Evolutionary conservation across 2,329 filamentous ascomycete species (phyloP).

Genomic region (Clonostachys rhizophaga): DNA sequence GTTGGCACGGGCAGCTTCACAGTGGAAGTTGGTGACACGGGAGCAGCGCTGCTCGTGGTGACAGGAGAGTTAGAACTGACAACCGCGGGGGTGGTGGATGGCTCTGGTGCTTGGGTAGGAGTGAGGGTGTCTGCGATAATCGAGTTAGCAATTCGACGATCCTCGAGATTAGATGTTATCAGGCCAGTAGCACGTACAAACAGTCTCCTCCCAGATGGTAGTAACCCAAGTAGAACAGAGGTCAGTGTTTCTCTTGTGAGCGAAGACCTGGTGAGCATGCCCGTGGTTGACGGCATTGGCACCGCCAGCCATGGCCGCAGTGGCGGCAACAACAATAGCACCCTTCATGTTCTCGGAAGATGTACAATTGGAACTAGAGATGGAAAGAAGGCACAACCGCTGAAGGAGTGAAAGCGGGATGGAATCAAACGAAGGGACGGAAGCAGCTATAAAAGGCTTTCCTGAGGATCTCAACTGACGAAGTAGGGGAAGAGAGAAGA

Average conservation of each 20-base stretch:
- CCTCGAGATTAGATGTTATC: no score
- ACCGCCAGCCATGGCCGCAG: constrained; percentile 52
- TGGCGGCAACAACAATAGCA: constrained; percentile 60
- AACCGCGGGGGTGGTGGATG: constrained; percentile 11
- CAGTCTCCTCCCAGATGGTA: constrained; percentile 63
- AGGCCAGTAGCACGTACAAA: constrained; percentile 39
- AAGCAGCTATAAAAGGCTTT: constrained; percentile 38
- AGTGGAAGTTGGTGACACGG: constrained; percentile 13
- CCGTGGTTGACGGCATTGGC: constrained; percentile 52
- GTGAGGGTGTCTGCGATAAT: constrained; percentile 28
- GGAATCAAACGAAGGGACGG: constrained; percentile 43
- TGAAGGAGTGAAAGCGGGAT: constrained; percentile 81
- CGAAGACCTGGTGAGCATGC: constrained; percentile 57
- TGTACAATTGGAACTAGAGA: constrained; percentile 4
- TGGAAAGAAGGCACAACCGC: constrained; percentile 66
- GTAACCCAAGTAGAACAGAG: constrained; percentile 41
- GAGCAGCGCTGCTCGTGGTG: constrained; percentile 16
- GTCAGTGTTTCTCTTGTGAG: constrained; percentile 37
- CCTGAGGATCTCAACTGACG: constrained; percentile 46
- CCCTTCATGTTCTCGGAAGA: constrained; percentile 61
- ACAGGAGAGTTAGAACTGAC: constrained; percentile 10
- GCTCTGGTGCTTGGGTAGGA: constrained; percentile 14
- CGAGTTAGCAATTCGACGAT: no score
- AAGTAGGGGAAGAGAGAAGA: constrained; percentile 22
- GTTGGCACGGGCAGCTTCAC: constrained; percentile 46